Evolutionary conservation across 78 protist genomes (phyloP), one percentile per base, ranked within the genome.

Genomic region (Protostelium mycophagum): DNA sequence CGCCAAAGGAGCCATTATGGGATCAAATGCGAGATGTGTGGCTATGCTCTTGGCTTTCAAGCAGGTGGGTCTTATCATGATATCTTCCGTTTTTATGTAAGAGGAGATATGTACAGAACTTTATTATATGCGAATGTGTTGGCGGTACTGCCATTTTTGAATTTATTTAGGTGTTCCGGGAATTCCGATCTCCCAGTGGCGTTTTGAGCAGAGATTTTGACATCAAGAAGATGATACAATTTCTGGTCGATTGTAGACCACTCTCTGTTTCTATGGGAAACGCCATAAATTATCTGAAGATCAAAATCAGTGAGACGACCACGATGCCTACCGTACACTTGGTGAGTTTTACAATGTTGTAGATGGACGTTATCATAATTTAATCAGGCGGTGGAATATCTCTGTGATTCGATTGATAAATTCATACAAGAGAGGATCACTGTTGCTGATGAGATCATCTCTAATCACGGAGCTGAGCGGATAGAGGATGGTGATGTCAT

Each of bases 401-500:
- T 97, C 28, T 38, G n/a, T 1, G 92, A 86, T 28, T 38, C 38
- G n/a, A 94, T 97, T 35, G 97, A 95, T 28, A 1, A 29, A 0
- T 96, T 87, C 85, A 88, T 95, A 85, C 84, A 85, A 1, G 96
- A 96, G 35, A 85, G 96, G 31, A 96, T 97, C 38, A 35, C 1
- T 10, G 36, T 89, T 9, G 97, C 98, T 1, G 94, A 87, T 84
- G 88, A 1, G n/a, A 91, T 38, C 28, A 97, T 97, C n/a, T 34
- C 87, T 5, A 85, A 85, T 9, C 10, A 31, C 36, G 97, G 93
- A 34, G 86, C 38, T 0, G 31, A 88, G n/a, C 88, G 91, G 83
- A 94, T 97, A 36, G 63, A 63, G 1, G 87, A 96, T 35, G 97
- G 98, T 34, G 99, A 98, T 86, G 97, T 96, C 0, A 85, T 98